Evolutionary conservation across 495 filamentous ascomycete species (phyloP), one percentile per base, ranked within the genome.

Genomic region (Xylaria telfairii): DNA sequence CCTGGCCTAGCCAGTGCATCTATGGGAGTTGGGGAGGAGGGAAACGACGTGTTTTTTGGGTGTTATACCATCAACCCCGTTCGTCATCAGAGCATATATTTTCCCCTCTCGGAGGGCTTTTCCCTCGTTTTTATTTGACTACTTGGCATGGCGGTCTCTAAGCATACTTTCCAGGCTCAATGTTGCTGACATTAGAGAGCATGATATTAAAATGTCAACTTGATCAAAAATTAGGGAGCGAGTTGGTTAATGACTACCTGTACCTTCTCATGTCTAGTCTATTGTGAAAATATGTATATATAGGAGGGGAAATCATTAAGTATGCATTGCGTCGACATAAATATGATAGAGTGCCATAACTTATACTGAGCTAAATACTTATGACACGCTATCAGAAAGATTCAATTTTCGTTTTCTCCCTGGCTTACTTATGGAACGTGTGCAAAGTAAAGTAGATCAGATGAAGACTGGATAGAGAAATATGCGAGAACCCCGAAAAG

Each of bases 1-100:
- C 65, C 67, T 71, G 51, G 59, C 71, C 66, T 56, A 54, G 69
- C 65, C 70, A 71, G 46, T 73, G 76, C 75, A 78, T 78, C 67
- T 68, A 71, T 72, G 46, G 71, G 70, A 74, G 73, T 73, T 74
- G 65, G 8, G 65, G 68, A 64, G 62, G 60, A 61, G 32, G 69
- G 72, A 54, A 70, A 65, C 41, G 8, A 57, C 19, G 26, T 63
- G n/a, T n/a, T n/a, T 57, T 56, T 64, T 56, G 59, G 68, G 39
- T 46, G 42, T 51, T 57, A 28, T 59, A 47, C 56, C n/a, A 41
- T 46, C 30, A 24, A 32, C 42, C 17, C 59, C 49, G 39, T 70
- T 21, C 15, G 19, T 32, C 53, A 57, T 19, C 30, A 41, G 32
- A 49, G 49, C 60, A 60, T 73, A 69, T 66, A 42, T 70, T 39